Evolutionary conservation across 2,329 filamentous ascomycete genomes (phyloP), one percentile per base, ranked within the genome.

Genomic region (Apiospora arundinis): DNA sequence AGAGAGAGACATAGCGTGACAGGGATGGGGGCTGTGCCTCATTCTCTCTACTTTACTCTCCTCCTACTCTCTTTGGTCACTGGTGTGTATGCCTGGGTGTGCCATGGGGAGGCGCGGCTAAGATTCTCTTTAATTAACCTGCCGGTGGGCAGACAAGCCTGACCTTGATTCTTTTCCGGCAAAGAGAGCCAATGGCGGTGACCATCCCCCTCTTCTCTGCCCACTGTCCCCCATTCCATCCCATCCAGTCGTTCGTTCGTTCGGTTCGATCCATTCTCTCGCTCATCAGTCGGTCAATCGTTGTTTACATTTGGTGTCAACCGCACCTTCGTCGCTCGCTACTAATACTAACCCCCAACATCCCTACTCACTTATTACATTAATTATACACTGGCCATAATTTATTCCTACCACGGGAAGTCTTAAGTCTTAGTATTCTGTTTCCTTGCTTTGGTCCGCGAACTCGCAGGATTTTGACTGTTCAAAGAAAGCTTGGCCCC

Each of bases 101-200:
- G 28, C 52, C 52, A 60, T 60, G 52, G 52, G 49, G 52, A 60
- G 52, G 52, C 52, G 52, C 52, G 52, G 52, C 52, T 60, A 60
- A 37, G 52, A 60, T 11, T 60, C 21, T n/a, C 56, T 63, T 63
- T 63, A 63, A 63, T 63, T 63, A 63, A 63, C 32, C 9, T 63
- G 56, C 56, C 32, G 32, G 32, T 63, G 56, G 32, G 56, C 56
- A 63, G 56, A 40, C 56, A 63, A 28, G 56, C 56, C 56, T 63
- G 56, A 63, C 56, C 56, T 63, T 63, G 56, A 63, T 63, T 63
- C 56, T 40, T n/a, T 63, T 63, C 56, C 56, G 56, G 21, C 32
- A 40, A 14, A 5, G 56, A 63, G 32, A 63, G 56, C 56, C 56
- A 63, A 63, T 63, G 56, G 32, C 28, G 28, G 56, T 37, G 32